Conservation (phyloP, 1,284 basidiomycete genomes). For the Cutaneotrichosporon sp. region DNA sequence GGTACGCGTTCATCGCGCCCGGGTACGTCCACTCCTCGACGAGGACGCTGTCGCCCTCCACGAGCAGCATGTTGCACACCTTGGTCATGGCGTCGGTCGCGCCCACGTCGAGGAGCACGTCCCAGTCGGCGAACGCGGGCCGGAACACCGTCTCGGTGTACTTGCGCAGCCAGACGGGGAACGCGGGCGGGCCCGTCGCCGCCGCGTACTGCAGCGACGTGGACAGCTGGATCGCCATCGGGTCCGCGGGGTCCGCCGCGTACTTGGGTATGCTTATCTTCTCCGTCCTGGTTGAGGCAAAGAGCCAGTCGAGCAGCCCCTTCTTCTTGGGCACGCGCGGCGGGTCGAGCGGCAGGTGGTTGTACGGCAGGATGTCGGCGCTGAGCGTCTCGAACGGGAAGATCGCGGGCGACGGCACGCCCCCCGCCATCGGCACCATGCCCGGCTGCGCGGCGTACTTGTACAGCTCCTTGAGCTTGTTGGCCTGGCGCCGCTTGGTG, state of each 20-base stretch:
- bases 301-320: conserved; percentile 40
- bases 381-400: conserved; percentile 55
- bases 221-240: conserved; percentile 62
- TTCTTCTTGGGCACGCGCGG: conserved; percentile 55
- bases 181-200: conserved; percentile 49
- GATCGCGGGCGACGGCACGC: conserved; percentile 53
- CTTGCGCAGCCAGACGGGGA: conserved; percentile 56
- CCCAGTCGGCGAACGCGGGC: conserved; percentile 69
- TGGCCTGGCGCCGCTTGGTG: conserved; percentile 59
- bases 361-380: conserved; percentile 39
- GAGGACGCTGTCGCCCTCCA: conserved; percentile 71
- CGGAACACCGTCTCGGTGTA: conserved; percentile 66
- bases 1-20: conserved; percentile 49
- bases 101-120: conserved; percentile 66
- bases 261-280: conserved; percentile 64
- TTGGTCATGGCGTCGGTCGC: conserved; percentile 70
- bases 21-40: conserved; percentile 61
- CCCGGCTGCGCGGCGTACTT: conserved; percentile 41
- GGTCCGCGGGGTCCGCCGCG: conserved; percentile 43
- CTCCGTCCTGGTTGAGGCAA: conserved; percentile 58
- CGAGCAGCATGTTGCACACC: conserved; percentile 62
- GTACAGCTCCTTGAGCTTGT: conserved; percentile 63
- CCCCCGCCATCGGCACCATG: conserved; percentile 31
- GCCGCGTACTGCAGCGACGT: conserved; percentile 70
- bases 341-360: conserved; percentile 57